Conservation (phyloP, 148 eudicot species). For the Salicornia ramosissima region DNA sequence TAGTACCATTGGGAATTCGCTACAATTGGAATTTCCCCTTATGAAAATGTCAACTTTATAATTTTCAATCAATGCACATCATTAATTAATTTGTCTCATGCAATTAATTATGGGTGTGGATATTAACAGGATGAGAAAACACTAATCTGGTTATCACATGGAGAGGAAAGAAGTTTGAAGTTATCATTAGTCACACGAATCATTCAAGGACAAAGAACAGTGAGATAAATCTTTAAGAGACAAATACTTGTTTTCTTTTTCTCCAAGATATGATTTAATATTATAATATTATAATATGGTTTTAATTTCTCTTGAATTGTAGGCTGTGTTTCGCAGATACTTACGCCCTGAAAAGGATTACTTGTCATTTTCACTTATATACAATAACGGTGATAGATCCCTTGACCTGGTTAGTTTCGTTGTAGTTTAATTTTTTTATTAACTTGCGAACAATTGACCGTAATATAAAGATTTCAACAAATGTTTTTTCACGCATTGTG, state of each 20-base stretch:
- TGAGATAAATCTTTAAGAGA: conserved; percentile 42
- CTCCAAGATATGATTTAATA: background rate
- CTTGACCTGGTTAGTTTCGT: conserved; percentile 66
- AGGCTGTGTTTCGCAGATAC: conserved; percentile 81
- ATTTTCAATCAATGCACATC: no score
- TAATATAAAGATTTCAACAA: no score
- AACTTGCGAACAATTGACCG: background rate
- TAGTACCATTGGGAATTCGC: no score
- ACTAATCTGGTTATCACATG: conserved; percentile 78
- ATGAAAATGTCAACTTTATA: no score
- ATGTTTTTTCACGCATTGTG: no score
- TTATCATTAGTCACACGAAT: conserved; percentile 62
- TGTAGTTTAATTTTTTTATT: background rate
- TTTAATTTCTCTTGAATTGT: conserved; percentile 8
- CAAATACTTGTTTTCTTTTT: background rate
- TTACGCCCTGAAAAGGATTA: conserved; percentile 88
- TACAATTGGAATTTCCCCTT: no score
- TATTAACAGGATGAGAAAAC: conserved; percentile 71
- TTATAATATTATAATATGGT: background rate
- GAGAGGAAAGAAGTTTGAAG: conserved; percentile 68
- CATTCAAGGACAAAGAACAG: conserved; percentile 92
- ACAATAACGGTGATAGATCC: conserved; percentile 80
- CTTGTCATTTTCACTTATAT: conserved; percentile 82
- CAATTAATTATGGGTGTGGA: background rate
- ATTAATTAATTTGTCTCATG: no score